phyloP scores from a whole-genome alignment of 129 eudicot genomes.

The Flaveria robusta region DNA sequence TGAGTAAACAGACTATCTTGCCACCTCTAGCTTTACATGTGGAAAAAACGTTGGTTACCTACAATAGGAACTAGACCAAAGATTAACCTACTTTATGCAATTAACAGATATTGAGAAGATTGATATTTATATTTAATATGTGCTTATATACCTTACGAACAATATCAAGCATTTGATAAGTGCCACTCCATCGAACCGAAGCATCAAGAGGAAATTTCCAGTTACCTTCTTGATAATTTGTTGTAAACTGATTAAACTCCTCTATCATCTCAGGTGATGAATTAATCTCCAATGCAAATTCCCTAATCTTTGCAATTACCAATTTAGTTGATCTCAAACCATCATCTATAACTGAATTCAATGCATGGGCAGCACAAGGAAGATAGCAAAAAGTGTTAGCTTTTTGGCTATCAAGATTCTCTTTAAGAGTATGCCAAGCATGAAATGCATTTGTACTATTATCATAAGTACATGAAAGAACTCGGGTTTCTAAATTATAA shows the following conservation, averaged over 20 bases:
- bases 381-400: slow-evolving; percentile 63
- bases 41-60: slow-evolving; percentile 11
- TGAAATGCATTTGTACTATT: slow-evolving; percentile 65
- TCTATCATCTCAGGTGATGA: slow-evolving; percentile 63
- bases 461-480: slow-evolving; percentile 89
- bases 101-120: background rate
- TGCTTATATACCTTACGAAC: slow-evolving; percentile 66
- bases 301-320: slow-evolving; percentile 71
- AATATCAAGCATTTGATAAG: slow-evolving; percentile 92
- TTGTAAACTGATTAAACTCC: slow-evolving; percentile 64
- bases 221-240: slow-evolving; percentile 73
- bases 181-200: slow-evolving; percentile 92
- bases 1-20: background rate
- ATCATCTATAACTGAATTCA: slow-evolving; percentile 71
- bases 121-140: background rate
- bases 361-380: slow-evolving; percentile 84
- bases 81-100: background rate
- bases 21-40: background rate
- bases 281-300: slow-evolving; percentile 80
- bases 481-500: slow-evolving; percentile 62
- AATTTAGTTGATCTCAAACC: slow-evolving; percentile 68
- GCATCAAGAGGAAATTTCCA: slow-evolving; percentile 92
- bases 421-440: slow-evolving; percentile 81
- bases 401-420: slow-evolving; percentile 85
- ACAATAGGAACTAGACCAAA: background rate